Conservation (phyloP, 495 filamentous ascomycete species). For the Xanthoparmelia taractica region DNA sequence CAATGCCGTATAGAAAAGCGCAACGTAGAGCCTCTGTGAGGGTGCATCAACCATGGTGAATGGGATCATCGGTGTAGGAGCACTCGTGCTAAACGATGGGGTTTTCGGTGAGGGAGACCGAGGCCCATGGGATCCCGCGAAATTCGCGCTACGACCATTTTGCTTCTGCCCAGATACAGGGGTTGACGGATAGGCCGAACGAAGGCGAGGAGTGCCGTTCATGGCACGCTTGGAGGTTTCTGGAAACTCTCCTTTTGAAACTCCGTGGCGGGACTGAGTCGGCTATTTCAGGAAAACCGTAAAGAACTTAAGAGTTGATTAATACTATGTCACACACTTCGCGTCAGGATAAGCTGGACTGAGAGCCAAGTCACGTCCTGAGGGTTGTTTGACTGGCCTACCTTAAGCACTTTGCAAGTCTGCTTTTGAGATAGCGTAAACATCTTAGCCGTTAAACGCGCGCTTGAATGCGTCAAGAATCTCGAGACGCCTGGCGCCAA, state of each 20-base stretch:
- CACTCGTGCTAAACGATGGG: slow-evolving; percentile 16
- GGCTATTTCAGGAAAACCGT: not conserved
- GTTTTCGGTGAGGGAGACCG: slow-evolving; percentile 22
- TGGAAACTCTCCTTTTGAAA: not conserved
- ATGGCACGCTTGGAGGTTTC: slow-evolving; percentile 49
- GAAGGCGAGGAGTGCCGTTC: slow-evolving; percentile 65
- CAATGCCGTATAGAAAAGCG: slow-evolving; percentile 64
- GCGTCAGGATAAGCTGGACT: not conserved
- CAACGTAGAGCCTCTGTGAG: slow-evolving; percentile 76
- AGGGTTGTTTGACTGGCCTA: not conserved
- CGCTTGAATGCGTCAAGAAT: not conserved
- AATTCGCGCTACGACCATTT: slow-evolving; percentile 30
- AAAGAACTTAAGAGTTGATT: not conserved
- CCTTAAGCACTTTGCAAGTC: not conserved
- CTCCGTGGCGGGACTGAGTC: not conserved
- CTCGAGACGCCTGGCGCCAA: too few species aligned
- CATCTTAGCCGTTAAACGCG: not conserved
- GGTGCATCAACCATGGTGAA: slow-evolving; percentile 72
- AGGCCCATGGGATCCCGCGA: slow-evolving; percentile 25
- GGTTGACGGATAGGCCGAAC: slow-evolving; percentile 63
- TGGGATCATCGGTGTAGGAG: slow-evolving; percentile 59
- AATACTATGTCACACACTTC: not conserved
- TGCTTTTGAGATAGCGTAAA: not conserved
- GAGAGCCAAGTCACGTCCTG: not conserved
- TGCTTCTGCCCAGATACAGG: slow-evolving; percentile 42